Percentiles rank a stretch among this genome's conserved stretches.
Evolutionary conservation across 73 alveolate genomes (phyloP).

Genomic region (Paramecium pentaurelia): DNA sequence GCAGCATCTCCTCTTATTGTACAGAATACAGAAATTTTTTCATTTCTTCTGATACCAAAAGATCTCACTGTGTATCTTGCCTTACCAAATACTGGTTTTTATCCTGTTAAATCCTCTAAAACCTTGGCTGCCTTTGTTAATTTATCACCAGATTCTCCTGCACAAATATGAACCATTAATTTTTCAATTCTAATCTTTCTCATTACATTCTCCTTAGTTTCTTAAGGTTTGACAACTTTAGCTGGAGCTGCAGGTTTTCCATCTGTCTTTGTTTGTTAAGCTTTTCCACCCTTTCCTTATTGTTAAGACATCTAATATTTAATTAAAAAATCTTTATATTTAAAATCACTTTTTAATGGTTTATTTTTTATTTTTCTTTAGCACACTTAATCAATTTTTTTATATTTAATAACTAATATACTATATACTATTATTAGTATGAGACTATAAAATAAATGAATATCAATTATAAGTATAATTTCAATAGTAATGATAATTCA

Average conservation of each 20-base stretch:
- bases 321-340: neutral
- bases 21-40: constrained; percentile 73
- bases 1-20: constrained; percentile 82
- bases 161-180: constrained; percentile 73
- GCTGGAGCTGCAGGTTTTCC: neutral
- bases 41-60: constrained; percentile 78
- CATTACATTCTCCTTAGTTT: constrained; percentile 66
- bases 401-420: neutral
- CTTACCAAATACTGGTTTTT: constrained; percentile 76
- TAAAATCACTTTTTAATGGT: neutral
- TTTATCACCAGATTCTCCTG: constrained; percentile 82
- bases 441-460: neutral
- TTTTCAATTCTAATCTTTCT: constrained; percentile 73
- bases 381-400: neutral
- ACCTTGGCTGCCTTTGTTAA: constrained; percentile 79
- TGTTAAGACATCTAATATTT: neutral
- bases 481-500: neutral
- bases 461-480: neutral
- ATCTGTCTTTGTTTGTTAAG: neutral
- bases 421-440: neutral
- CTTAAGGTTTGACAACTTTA: neutral
- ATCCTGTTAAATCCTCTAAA: constrained; percentile 72
- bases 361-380: neutral
- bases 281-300: constrained; percentile 7
- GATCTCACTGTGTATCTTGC: constrained; percentile 82